phyloP scores from a whole-genome alignment of 192 early-diverging fungal species.

The Coemansia sp. region DNA sequence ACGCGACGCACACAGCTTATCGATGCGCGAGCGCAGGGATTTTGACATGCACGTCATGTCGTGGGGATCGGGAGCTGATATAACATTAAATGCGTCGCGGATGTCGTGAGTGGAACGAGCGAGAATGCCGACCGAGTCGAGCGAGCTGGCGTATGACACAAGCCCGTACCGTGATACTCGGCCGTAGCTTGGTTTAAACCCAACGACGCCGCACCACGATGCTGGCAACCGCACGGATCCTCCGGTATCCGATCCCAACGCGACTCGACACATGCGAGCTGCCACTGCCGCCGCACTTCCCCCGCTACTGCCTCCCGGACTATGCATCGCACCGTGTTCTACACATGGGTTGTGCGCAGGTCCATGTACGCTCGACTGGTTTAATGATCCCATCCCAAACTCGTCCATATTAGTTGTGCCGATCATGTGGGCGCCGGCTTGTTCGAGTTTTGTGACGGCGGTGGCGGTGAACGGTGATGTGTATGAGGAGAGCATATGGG shows the following conservation, averaged over 20 bases:
- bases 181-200: constrained; percentile 93
- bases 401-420: constrained; percentile 95
- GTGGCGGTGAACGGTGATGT: constrained; percentile 60
- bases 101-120: constrained; percentile 60
- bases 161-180: constrained; percentile 81
- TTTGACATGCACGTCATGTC: constrained; percentile 61
- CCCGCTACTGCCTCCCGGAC: constrained; percentile 87
- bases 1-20: constrained; percentile 4
- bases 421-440: constrained; percentile 65
- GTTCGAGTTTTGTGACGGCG: constrained; percentile 60
- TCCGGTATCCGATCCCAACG: constrained; percentile 92
- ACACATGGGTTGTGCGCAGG: too few species aligned
- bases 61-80: constrained; percentile 23
- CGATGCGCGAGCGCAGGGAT: constrained; percentile 39
- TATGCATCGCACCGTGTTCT: too few species aligned
- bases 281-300: constrained; percentile 91
- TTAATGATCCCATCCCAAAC: constrained; percentile 88
- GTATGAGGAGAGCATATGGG: constrained; percentile 63
- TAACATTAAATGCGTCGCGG: not conserved
- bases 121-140: constrained; percentile 88
- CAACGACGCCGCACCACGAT: constrained; percentile 88
- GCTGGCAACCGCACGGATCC: constrained; percentile 93
- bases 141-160: constrained; percentile 79
- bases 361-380: constrained; percentile 34
- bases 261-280: constrained; percentile 72